Conservation (phyloP, 768 basidiomycete genomes). For the Mycena rosella region DNA sequence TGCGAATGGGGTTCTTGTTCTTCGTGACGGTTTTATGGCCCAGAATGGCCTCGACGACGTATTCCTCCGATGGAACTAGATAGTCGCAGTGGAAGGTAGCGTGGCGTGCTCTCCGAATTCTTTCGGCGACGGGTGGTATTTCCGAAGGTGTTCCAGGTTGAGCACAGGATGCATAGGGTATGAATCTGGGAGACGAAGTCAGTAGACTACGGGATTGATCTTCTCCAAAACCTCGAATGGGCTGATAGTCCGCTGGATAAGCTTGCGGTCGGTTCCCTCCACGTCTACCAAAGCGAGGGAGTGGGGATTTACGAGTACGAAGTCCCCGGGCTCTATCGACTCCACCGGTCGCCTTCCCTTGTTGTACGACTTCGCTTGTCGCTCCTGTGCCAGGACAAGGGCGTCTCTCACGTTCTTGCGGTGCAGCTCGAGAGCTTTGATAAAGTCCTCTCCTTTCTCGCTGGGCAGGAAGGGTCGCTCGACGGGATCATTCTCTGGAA, state of each 20-base stretch:
- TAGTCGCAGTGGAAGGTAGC: background rate
- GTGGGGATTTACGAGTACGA: background rate
- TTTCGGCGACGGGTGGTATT: no score
- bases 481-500: conserved; percentile 2
- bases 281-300: background rate
- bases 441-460: conserved; percentile 16
- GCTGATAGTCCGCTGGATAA: background rate
- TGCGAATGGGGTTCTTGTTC: background rate
- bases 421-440: background rate
- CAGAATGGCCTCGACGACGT: background rate
- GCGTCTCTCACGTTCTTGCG: background rate
- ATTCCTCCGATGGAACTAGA: background rate
- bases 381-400: background rate
- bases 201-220: no score
- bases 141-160: no score
- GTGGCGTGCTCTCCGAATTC: no score
- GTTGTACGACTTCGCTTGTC: background rate
- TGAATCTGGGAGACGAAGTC: no score
- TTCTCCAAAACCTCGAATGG: no score
- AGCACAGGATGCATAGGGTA: no score
- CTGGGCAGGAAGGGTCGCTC: conserved; percentile 19
- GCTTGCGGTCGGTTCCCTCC: background rate
- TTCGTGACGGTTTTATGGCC: background rate
- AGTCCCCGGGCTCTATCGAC: background rate
- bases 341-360: background rate